These are phyloP conservation scores for Lactarius pseudohatsudake DNA, from an alignment of 768 basidiomycete genomes.

Conservation along the genomic window DNA sequence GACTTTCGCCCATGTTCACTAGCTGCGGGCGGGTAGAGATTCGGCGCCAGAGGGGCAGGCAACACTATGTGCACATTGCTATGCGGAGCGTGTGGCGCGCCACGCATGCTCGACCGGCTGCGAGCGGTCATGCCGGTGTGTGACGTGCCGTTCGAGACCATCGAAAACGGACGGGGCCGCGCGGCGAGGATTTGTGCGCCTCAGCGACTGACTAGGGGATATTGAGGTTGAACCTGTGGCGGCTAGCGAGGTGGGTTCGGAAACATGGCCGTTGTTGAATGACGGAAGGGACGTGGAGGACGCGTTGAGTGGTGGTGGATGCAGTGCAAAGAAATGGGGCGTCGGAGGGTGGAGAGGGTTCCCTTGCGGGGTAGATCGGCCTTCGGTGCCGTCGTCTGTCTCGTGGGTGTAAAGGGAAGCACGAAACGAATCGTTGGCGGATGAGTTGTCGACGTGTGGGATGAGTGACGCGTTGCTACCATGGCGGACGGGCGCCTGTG, in stretches of 20 bases:
- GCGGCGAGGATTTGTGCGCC: background rate
- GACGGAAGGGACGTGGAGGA: conserved; percentile 21
- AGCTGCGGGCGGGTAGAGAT: conserved; percentile 28
- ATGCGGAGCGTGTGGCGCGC: conserved; percentile 60
- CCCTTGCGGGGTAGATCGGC: background rate
- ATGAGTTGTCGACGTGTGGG: conserved; percentile 25
- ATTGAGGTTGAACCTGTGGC: background rate
- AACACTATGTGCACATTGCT: conserved; percentile 66
- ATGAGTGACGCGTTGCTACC: conserved; percentile 41
- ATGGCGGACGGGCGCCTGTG: conserved; percentile 26
- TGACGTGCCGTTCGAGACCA: conserved; percentile 12
- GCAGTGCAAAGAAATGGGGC: conserved; percentile 4
- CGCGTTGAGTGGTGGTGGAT: background rate
- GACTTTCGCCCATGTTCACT: background rate
- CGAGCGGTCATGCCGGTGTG: conserved; percentile 25
- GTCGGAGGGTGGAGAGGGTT: conserved; percentile 9
- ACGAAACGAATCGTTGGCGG: conserved; percentile 10
- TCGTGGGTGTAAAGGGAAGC: conserved; percentile 28
- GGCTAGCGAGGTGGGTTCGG: background rate
- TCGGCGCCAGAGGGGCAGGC: conserved; percentile 60
- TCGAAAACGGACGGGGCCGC: conserved; percentile 10
- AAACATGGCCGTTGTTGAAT: conserved; percentile 6
- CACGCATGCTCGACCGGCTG: conserved; percentile 40
- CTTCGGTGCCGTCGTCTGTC: conserved; percentile 14
- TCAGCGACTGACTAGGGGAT: background rate